Conservation (phyloP, 2,329 filamentous ascomycete species). For the Xylaria sp. region DNA sequence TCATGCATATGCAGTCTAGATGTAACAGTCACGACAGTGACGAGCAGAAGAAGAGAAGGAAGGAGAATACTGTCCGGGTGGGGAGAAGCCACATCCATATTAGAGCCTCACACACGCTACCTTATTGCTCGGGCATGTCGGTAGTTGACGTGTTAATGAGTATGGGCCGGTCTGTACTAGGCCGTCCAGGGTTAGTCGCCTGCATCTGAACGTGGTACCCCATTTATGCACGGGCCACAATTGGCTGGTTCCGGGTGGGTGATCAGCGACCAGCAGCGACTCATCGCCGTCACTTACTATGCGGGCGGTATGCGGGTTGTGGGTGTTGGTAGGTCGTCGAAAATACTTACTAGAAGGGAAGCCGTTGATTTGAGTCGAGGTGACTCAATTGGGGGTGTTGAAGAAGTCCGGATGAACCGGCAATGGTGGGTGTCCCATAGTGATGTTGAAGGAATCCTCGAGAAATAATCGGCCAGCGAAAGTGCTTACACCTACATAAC, state of each 20-base stretch:
- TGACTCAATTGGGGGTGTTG: neutral
- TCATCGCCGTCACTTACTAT: constrained; percentile 4
- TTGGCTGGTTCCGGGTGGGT: neutral
- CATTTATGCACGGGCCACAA: constrained; percentile 23
- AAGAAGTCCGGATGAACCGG: constrained; percentile 12
- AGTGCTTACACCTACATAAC: neutral
- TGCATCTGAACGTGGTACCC: constrained; percentile 23
- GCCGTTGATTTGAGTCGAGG: neutral
- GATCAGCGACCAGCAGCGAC: constrained; percentile 14
- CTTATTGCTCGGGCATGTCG: constrained; percentile 25
- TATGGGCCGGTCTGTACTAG: neutral
- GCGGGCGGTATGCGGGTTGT: neutral
- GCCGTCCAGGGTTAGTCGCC: neutral
- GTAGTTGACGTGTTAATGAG: constrained; percentile 28
- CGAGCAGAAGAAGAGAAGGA: neutral
- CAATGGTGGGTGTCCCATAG: neutral
- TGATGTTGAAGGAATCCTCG: neutral
- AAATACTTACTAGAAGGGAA: neutral
- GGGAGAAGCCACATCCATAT: constrained; percentile 27
- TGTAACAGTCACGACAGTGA: constrained; percentile 3
- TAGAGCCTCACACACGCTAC: constrained; percentile 29
- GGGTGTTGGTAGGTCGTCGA: too few relatives aligned
- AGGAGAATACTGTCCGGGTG: constrained; percentile 21
- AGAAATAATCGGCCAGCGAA: neutral
- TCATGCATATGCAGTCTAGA: constrained; percentile 22